Conservation (phyloP, 306 rosid genomes). For the Glycine latifolia region DNA sequence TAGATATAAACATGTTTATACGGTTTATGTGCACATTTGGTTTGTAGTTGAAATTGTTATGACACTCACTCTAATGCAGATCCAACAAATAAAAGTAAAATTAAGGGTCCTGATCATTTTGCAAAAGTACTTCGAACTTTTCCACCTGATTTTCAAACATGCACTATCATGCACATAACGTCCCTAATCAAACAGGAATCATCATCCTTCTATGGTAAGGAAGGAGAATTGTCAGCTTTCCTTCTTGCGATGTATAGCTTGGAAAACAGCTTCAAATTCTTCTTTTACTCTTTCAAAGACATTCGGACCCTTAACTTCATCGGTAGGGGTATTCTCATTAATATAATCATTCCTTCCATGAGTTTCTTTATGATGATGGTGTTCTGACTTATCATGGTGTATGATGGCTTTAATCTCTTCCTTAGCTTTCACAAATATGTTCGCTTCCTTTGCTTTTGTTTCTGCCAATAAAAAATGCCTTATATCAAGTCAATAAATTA, state of each 20-base stretch:
- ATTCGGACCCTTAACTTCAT: constrained; percentile 69
- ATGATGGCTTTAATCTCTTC: constrained; percentile 58
- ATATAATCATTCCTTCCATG: constrained; percentile 71
- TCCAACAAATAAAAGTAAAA: too few species aligned
- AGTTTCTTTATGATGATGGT: constrained; percentile 62
- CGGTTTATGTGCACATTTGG: too few species aligned
- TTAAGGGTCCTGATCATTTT: too few species aligned
- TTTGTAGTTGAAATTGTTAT: too few species aligned
- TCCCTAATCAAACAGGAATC: constrained; percentile 31
- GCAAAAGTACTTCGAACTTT: too few species aligned
- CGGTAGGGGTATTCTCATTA: constrained; percentile 61
- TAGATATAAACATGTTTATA: too few species aligned
- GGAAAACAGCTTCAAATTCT: constrained; percentile 73
- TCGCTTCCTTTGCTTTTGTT: constrained; percentile 41
- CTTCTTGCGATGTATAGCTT: constrained; percentile 68
- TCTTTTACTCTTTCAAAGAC: constrained; percentile 73
- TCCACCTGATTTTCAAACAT: too few species aligned
- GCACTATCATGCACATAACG: neutral
- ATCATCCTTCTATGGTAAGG: constrained; percentile 24
- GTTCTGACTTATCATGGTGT: constrained; percentile 61
- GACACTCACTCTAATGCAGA: too few species aligned
- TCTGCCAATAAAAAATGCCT: constrained; percentile 55
- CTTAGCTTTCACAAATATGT: constrained; percentile 56
- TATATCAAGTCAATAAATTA: constrained; percentile 1
- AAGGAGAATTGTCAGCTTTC: constrained; percentile 19